Evolutionary conservation across 768 basidiomycete species (phyloP).

Genomic region (Termitomyces sp.): DNA sequence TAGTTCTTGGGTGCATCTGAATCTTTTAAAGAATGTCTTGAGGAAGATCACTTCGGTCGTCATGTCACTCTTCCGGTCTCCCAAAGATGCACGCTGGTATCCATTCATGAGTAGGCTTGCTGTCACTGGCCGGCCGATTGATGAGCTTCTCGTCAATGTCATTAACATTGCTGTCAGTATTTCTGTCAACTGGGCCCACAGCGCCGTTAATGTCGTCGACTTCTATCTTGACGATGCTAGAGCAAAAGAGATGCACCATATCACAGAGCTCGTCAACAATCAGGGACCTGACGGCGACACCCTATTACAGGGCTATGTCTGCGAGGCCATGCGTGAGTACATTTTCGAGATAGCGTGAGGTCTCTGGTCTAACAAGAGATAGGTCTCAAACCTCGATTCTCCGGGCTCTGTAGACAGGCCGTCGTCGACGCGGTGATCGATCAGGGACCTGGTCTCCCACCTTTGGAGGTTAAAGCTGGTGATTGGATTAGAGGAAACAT

Average conservation of each 20-base stretch:
- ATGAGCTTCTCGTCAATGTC: background rate
- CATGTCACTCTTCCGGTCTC: background rate
- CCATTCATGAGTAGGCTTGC: constrained; percentile 37
- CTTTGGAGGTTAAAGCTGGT: constrained; percentile 34
- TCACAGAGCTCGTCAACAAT: constrained; percentile 10
- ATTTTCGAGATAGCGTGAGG: background rate
- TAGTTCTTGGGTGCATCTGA: no score
- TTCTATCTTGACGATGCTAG: constrained; percentile 48
- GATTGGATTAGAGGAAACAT: constrained; percentile 39
- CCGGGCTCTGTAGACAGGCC: constrained; percentile 1
- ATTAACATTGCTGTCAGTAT: background rate
- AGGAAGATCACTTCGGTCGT: background rate
- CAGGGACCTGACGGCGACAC: constrained; percentile 29
- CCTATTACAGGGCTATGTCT: constrained; percentile 43
- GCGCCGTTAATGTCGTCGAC: constrained; percentile 43
- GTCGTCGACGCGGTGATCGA: constrained; percentile 20
- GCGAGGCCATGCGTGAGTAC: constrained; percentile 46
- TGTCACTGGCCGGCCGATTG: constrained; percentile 26
- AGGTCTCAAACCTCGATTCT: background rate
- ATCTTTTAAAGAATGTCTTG: no score
- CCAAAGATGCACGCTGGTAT: constrained; percentile 29
- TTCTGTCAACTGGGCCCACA: constrained; percentile 13
- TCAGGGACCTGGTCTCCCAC: constrained; percentile 31
- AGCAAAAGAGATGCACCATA: constrained; percentile 15
- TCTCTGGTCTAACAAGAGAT: background rate